phyloP scores from a whole-genome alignment of 768 basidiomycete genomes.

The Cubamyces lactineus region DNA sequence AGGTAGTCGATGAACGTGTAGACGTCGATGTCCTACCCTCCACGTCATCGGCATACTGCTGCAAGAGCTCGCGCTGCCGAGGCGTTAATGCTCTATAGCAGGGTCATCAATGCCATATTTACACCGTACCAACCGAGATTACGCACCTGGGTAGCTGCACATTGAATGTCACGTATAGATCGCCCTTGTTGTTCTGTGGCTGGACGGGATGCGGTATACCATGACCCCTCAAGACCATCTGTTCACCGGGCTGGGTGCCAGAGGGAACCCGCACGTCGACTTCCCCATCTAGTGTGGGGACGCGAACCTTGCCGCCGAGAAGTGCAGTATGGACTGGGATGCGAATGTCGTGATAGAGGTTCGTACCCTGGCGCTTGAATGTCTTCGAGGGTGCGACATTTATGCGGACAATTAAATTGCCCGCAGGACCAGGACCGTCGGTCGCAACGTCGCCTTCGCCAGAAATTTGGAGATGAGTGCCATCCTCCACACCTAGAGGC shows the following conservation, averaged over 20 bases:
- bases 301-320: constrained; percentile 89
- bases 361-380: constrained; percentile 89
- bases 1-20: constrained; percentile 27
- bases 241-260: constrained; percentile 96
- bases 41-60: constrained; percentile 92
- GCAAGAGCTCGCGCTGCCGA: constrained; percentile 84
- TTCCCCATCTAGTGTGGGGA: constrained; percentile 94
- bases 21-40: constrained; percentile 58
- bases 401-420: constrained; percentile 88
- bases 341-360: constrained; percentile 86
- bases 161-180: constrained; percentile 87
- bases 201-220: constrained; percentile 70
- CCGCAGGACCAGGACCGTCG: constrained; percentile 72
- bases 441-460: constrained; percentile 85
- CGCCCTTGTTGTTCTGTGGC: constrained; percentile 60
- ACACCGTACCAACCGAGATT: not conserved
- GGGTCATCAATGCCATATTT: constrained; percentile 4
- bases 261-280: constrained; percentile 91
- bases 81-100: constrained; percentile 71
- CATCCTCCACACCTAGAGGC: constrained; percentile 84
- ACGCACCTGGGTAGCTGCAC: constrained; percentile 89
- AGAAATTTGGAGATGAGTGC: constrained; percentile 85
- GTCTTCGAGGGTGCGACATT: constrained; percentile 80
- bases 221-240: constrained; percentile 90
- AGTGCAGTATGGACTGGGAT: constrained; percentile 92